These are phyloP conservation scores for Echinosophora koreensis DNA, from an alignment of 306 rosid species.

Conservation along the genomic window DNA sequence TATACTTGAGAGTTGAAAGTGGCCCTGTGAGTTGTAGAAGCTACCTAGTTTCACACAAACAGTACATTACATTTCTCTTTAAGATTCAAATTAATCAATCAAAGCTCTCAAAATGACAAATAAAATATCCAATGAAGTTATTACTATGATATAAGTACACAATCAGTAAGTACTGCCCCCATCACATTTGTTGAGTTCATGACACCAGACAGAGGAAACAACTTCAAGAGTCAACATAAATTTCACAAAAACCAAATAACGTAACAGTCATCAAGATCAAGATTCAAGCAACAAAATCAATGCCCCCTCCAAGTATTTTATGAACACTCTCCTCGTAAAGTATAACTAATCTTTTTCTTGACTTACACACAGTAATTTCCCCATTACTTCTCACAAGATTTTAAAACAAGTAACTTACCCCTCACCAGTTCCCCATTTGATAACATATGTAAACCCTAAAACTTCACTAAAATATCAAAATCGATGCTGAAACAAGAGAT, in stretches of 20 bases:
- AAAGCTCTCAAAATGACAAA: not conserved
- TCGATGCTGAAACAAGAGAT: no score
- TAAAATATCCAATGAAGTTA: not conserved
- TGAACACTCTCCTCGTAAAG: not conserved
- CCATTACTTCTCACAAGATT: not conserved
- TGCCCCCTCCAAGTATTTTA: not conserved
- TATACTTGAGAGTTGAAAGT: not conserved
- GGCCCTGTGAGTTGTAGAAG: slow-evolving; percentile 4
- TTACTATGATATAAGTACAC: not conserved
- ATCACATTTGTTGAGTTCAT: not conserved
- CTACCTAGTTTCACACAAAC: not conserved
- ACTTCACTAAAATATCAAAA: not conserved
- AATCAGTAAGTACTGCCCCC: not conserved
- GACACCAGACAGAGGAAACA: slow-evolving; percentile 7
- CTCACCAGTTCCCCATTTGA: not conserved
- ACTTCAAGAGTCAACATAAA: slow-evolving; percentile 13
- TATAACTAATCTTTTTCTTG: no score
- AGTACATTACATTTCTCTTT: not conserved
- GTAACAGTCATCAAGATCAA: not conserved
- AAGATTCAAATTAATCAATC: not conserved
- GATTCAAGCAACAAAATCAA: slow-evolving; percentile 8
- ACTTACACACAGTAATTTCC: not conserved
- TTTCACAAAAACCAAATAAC: not conserved
- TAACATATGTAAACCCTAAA: not conserved
- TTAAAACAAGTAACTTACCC: not conserved